Evolutionary conservation across 2,329 filamentous ascomycete species (phyloP).

Genomic region (Aspergillus transmontanensis): DNA sequence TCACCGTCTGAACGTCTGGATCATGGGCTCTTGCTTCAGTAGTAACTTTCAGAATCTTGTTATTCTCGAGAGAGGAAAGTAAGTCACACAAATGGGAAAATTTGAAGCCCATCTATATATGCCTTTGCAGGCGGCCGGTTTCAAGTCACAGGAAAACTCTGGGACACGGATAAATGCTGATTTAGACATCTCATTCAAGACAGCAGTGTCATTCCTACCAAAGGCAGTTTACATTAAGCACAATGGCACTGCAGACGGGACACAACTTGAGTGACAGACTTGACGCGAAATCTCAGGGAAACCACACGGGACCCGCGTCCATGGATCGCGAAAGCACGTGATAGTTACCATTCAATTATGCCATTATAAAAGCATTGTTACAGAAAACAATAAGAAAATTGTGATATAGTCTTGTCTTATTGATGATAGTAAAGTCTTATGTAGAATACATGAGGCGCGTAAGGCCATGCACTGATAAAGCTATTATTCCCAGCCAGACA

Average conservation of each 20-base stretch:
- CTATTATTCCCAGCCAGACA: conserved; percentile 19
- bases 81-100: conserved; percentile 76
- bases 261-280: neutral
- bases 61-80: conserved; percentile 66
- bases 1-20: conserved; percentile 51
- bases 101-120: conserved; percentile 45
- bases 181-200: neutral
- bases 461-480: conserved; percentile 12
- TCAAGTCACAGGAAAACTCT: neutral
- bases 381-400: neutral
- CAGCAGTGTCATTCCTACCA: neutral
- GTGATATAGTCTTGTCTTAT: conserved; percentile 6
- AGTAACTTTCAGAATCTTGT: conserved; percentile 40
- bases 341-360: neutral
- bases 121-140: neutral
- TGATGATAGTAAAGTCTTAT: conserved; percentile 7
- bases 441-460: conserved; percentile 23
- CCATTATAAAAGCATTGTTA: too few relatives aligned
- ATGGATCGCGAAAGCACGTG: conserved; percentile 41
- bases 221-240: neutral
- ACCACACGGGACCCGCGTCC: conserved; percentile 23
- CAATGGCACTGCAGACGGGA: neutral
- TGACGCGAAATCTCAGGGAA: neutral
- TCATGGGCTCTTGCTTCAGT: conserved; percentile 31
- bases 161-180: neutral